These are phyloP conservation scores for Amanita brunnescens DNA, from an alignment of 768 basidiomycete species.

Conservation along the genomic window DNA sequence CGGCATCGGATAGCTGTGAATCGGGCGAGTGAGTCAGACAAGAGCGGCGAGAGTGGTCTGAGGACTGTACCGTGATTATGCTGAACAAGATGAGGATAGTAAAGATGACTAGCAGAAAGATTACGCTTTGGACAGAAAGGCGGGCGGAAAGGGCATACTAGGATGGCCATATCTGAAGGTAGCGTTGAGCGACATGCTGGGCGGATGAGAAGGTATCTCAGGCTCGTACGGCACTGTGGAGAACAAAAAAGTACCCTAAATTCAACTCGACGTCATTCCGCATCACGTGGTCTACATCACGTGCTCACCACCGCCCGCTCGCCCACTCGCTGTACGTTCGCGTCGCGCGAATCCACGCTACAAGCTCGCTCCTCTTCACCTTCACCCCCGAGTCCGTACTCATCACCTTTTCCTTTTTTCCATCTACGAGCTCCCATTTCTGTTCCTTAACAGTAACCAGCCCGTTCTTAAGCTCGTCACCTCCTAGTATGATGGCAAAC, in stretches of 20 bases:
- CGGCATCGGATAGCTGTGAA: conserved; percentile 54
- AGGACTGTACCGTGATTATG: conserved; percentile 47
- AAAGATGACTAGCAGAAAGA: conserved; percentile 34
- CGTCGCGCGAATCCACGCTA: conserved; percentile 52
- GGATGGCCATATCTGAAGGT: conserved; percentile 47
- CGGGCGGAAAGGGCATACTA: conserved; percentile 21
- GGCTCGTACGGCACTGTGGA: not conserved
- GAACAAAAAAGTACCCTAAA: not conserved
- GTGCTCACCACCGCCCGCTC: conserved; percentile 14
- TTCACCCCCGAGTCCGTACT: conserved; percentile 55
- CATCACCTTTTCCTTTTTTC: conserved; percentile 60
- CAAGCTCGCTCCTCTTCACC: conserved; percentile 52
- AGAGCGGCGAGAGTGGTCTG: not conserved
- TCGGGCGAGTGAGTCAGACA: not conserved
- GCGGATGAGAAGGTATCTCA: not conserved
- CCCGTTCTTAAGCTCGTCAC: conserved; percentile 76
- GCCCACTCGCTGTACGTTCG: conserved; percentile 37
- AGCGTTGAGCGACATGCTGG: conserved; percentile 15
- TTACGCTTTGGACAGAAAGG: not conserved
- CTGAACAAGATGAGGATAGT: conserved; percentile 49
- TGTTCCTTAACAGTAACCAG: conserved; percentile 91
- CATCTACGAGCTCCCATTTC: conserved; percentile 66
- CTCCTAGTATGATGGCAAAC: conserved; percentile 87
- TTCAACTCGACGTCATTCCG: not conserved
- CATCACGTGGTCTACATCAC: not conserved